phyloP scores from a whole-genome alignment of 108 stramenopile genomes.

The Mediolabrus comicus region DNA sequence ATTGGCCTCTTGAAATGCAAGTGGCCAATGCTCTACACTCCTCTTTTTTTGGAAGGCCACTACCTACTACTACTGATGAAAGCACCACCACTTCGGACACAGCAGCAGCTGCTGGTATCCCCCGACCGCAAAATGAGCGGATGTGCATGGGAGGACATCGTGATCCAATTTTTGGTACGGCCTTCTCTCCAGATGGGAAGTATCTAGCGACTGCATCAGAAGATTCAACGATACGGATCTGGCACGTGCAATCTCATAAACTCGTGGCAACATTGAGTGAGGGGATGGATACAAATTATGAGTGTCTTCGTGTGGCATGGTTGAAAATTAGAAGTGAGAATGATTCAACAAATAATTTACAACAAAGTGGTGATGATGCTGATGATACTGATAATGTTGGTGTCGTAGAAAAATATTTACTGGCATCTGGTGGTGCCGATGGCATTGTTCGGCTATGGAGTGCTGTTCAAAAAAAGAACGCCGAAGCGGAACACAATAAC shows the following conservation, averaged over 20 bases:
- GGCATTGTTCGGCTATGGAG: conserved; percentile 51
- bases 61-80: neutral
- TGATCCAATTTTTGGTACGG: conserved; percentile 69
- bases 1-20: conserved; percentile 21
- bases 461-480: neutral
- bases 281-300: conserved; percentile 55
- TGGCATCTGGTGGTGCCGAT: conserved; percentile 55
- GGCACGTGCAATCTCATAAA: conserved; percentile 56
- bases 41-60: conserved; percentile 27
- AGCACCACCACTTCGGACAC: neutral
- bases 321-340: conserved; percentile 24
- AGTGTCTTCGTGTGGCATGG: conserved; percentile 85
- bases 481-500: too few species aligned
- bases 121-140: conserved; percentile 53
- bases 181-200: conserved; percentile 68
- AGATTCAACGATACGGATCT: conserved; percentile 74
- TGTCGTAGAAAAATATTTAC: conserved; percentile 26
- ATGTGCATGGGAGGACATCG: conserved; percentile 66
- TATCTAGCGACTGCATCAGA: conserved; percentile 80
- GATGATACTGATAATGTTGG: too few species aligned
- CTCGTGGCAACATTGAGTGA: conserved; percentile 55
- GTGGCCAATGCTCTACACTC: conserved; percentile 34
- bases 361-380: neutral
- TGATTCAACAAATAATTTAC: neutral
- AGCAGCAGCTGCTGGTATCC: neutral